Base-by-base conservation (phyloP, 805 yeast species). In the Blastobotrys muscicola region DNA sequence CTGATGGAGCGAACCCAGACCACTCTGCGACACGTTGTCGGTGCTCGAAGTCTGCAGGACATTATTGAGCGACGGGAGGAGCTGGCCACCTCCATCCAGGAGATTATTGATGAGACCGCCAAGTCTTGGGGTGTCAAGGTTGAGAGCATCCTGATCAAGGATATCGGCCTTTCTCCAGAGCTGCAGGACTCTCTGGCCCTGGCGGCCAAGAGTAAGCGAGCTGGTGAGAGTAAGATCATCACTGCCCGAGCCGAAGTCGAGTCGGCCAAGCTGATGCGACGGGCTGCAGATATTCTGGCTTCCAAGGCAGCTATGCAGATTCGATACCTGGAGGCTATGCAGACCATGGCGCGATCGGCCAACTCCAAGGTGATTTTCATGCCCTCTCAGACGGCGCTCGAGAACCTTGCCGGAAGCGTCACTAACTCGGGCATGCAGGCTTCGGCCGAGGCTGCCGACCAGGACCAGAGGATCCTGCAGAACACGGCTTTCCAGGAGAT, bases 241-340 rank as follows among this genome's bases (percentile, higher is more conserved):
- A 76, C 78, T 48, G 85, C 85, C 31, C 75, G 72, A 59, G 85
- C 85, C 13, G 87, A 80, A 64, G 85, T 80, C 42, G 87, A 80
- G 61, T 68, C 77, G 56, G 85, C 86, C 42, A 79, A 79, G 60
- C 70, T 79, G 51, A 80, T 80, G 85, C 73, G 87, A 66, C 77
- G 78, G 61, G 85, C 86, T 26, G 85, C 86, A 42, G 85, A 80
- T 60, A 78, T 80, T 46, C 71, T 80, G 55, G 81, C 82, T 38
- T 76, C 83, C 33, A 78, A 79, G 51, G 76, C 85, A 10, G 87
- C 86, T 26, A 78, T 80, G 83, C 86, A 80, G 66, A 80, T 80
- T 59, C 67, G 87, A 61, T 80, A 80, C 57, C 69, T 80, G 61
- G 87, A 80, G 54, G 86, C 86, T n/a, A 76, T 80, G 78, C 85